Percentiles rank a stretch among this genome's conserved stretches.
phyloP scores from a whole-genome alignment of 331 rosid genomes.

The Rhamnella rubrinervis region DNA sequence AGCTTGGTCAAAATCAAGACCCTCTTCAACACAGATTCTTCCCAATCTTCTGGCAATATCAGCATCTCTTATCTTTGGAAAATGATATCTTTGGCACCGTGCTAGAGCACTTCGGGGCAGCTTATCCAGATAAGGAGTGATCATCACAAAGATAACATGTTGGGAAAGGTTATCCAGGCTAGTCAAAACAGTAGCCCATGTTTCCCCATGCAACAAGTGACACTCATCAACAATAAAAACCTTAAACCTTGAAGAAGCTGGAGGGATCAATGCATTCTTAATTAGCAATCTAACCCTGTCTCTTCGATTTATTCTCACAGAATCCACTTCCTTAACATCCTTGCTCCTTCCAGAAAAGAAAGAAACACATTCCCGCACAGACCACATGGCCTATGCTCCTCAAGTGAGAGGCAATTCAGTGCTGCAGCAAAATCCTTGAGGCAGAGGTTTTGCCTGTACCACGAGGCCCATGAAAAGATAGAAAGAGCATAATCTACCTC shows the following conservation, averaged over 20 bases:
- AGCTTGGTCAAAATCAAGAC: conserved; percentile 64
- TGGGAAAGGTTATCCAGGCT: conserved; percentile 58
- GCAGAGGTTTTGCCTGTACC: conserved; percentile 91
- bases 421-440: conserved; percentile 84
- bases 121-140: conserved; percentile 67
- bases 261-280: conserved; percentile 56
- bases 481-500: conserved; percentile 65
- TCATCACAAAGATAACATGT: conserved; percentile 77
- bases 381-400: conserved; percentile 73
- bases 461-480: conserved; percentile 82
- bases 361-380: conserved; percentile 64
- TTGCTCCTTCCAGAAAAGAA: conserved; percentile 73
- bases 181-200: conserved; percentile 66
- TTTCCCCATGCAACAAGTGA: conserved; percentile 62
- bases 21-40: conserved; percentile 58
- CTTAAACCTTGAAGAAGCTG: conserved; percentile 63
- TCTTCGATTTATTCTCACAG: conserved; percentile 57
- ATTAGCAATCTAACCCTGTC: conserved; percentile 64
- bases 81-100: conserved; percentile 73
- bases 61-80: conserved; percentile 67
- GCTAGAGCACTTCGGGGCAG: conserved; percentile 73
- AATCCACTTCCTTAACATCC: conserved; percentile 78
- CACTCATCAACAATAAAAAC: conserved; percentile 86
- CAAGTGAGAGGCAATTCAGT: conserved; percentile 66
- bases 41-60: conserved; percentile 67